phyloP scores from a whole-genome alignment of 139 green algal species.

The Yamagishiella unicocca region DNA sequence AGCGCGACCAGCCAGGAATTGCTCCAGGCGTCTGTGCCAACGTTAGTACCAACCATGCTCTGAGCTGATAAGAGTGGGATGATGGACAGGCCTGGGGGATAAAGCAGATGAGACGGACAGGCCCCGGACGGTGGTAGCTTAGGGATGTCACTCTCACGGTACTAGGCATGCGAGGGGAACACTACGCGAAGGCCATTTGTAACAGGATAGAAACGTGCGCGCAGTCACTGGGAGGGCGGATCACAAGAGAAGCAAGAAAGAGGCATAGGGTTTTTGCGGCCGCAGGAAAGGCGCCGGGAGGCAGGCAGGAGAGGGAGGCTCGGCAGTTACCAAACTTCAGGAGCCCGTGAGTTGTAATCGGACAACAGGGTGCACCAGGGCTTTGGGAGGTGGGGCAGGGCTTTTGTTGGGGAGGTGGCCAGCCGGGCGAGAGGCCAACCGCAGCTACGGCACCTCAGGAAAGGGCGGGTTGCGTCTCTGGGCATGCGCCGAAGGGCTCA shows the following conservation, averaged over 20 bases:
- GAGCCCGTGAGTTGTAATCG: neutral
- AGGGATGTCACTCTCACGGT: neutral
- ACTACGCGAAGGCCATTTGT: too few species aligned
- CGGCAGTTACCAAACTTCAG: too few species aligned
- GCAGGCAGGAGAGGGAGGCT: too few species aligned
- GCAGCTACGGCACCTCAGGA: neutral
- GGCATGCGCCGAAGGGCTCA: neutral
- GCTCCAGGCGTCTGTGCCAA: neutral
- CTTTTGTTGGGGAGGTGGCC: neutral
- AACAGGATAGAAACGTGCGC: too few species aligned
- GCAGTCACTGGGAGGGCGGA: neutral
- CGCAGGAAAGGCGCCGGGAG: too few species aligned
- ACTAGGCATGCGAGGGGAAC: neutral
- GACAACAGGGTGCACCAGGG: too few species aligned
- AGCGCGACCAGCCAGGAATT: neutral
- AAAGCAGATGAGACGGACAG: neutral
- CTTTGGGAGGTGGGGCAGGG: too few species aligned
- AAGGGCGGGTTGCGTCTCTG: neutral
- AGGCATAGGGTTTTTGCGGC: neutral
- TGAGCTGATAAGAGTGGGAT: neutral
- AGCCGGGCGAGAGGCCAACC: neutral
- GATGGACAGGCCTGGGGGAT: neutral
- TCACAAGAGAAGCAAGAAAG: neutral
- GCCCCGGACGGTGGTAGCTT: too few species aligned
- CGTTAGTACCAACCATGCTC: neutral